These are phyloP conservation scores for Crucihimalaya himalaica DNA, from an alignment of 345 rosid species.

Conservation along the genomic window DNA sequence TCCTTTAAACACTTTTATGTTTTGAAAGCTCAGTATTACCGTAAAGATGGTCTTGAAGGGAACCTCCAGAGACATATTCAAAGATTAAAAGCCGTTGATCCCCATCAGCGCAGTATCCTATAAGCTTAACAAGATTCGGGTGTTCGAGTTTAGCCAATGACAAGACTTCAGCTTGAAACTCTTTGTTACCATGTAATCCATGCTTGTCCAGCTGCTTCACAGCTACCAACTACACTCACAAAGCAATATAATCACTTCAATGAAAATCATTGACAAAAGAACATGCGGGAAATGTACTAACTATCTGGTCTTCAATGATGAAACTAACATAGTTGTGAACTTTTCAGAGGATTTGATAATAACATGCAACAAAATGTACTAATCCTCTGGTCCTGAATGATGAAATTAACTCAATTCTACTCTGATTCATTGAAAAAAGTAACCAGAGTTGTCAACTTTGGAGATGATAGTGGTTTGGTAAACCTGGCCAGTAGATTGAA, in stretches of 20 bases:
- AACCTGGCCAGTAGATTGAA: constrained; percentile 66
- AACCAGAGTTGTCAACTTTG: not conserved
- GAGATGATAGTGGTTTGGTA: not conserved
- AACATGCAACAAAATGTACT: not conserved
- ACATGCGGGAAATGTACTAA: not conserved
- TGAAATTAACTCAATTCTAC: not conserved
- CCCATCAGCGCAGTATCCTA: constrained; percentile 84
- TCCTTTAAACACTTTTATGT: not conserved
- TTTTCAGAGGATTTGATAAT: no score
- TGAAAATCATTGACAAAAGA: not conserved
- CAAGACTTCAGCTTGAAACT: constrained; percentile 58
- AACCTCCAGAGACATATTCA: constrained; percentile 56
- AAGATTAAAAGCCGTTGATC: constrained; percentile 70
- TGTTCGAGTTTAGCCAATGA: constrained; percentile 53
- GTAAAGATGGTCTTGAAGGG: constrained; percentile 55
- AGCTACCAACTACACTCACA: constrained; percentile 54
- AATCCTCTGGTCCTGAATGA: not conserved
- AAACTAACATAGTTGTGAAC: not conserved
- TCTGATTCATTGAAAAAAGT: not conserved
- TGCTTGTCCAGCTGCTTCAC: constrained; percentile 74
- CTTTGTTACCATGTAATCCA: constrained; percentile 54
- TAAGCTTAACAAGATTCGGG: constrained; percentile 55
- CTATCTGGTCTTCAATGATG: not conserved
- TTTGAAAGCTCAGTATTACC: constrained; percentile 40
- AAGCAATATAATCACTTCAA: not conserved